These are phyloP conservation scores for Akanthomyces uredinophilus DNA, from an alignment of 2,329 filamentous ascomycete genomes.

Conservation along the genomic window DNA sequence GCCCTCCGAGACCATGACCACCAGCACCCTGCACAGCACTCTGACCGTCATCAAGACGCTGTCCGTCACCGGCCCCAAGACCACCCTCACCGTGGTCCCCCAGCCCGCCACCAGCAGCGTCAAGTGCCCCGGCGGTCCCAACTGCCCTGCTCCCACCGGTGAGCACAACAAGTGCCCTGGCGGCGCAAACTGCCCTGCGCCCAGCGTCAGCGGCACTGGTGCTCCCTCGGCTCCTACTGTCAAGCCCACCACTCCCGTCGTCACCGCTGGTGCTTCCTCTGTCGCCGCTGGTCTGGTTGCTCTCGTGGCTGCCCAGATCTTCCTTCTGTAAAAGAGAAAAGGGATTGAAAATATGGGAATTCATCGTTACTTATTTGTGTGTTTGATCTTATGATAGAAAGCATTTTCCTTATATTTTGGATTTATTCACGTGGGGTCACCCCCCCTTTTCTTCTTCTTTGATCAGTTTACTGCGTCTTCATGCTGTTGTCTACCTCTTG, in stretches of 20 bases:
- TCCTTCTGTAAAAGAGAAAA: conserved; percentile 5
- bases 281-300: conserved; percentile 7
- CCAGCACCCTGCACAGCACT: conserved; percentile 1
- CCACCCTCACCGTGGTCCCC: neutral
- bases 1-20: neutral
- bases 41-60: conserved; percentile 7
- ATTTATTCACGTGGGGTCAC: conserved; percentile 4
- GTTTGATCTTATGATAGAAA: conserved; percentile 12
- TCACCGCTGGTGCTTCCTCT: conserved; percentile 8
- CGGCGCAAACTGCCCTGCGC: conserved; percentile 5
- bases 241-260: conserved; percentile 1
- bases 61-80: neutral
- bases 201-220: neutral
- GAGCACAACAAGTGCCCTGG: conserved; percentile 5
- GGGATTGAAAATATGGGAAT: neutral
- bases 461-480: neutral
- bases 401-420: conserved; percentile 1
- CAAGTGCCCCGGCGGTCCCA: conserved; percentile 10
- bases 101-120: neutral
- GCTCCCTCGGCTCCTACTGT: neutral
- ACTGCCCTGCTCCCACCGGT: neutral
- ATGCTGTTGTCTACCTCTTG: neutral
- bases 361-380: conserved; percentile 4
- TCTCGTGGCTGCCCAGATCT: conserved; percentile 8
- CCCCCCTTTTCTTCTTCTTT: conserved; percentile 2